Conservation (phyloP, 495 filamentous ascomycete species). For the Aspergillus carlsbadensis region DNA sequence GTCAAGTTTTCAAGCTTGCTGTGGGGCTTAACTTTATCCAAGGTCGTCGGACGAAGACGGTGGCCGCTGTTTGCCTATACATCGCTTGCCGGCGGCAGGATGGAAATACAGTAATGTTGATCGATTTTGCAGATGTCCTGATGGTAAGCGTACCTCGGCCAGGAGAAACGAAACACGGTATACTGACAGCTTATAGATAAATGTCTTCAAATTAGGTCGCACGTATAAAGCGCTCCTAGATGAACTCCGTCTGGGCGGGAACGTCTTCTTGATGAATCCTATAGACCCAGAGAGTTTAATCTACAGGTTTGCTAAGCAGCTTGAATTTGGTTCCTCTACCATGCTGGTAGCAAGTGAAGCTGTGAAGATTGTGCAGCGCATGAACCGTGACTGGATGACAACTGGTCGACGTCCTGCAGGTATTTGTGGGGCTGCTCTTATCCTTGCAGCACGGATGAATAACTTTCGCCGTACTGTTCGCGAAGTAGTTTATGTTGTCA, state of each 20-base stretch:
- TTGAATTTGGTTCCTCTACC: conserved; percentile 80
- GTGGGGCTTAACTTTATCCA: conserved; percentile 75
- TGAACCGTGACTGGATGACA: conserved; percentile 96
- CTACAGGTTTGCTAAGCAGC: conserved; percentile 79
- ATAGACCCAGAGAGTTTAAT: conserved; percentile 85
- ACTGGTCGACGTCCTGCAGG: conserved; percentile 90
- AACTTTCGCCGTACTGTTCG: conserved; percentile 89
- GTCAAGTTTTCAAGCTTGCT: conserved; percentile 76
- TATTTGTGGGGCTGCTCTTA: conserved; percentile 89
- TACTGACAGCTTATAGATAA: conserved; percentile 51
- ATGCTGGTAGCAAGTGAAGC: conserved; percentile 84
- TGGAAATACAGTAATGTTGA: conserved; percentile 71
- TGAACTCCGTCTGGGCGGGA: conserved; percentile 54
- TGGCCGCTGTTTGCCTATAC: conserved; percentile 84
- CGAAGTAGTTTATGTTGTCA: conserved; percentile 94
- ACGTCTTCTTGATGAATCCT: conserved; percentile 51
- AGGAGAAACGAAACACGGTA: neutral
- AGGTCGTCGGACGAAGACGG: conserved; percentile 79
- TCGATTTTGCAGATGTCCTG: conserved; percentile 88
- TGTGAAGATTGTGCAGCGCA: conserved; percentile 78
- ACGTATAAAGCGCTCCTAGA: conserved; percentile 76
- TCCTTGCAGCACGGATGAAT: conserved; percentile 94
- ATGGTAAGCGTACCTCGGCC: conserved; percentile 34
- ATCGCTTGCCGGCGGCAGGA: conserved; percentile 72
- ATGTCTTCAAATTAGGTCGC: conserved; percentile 87